phyloP scores from a whole-genome alignment of 805 yeast genomes.

The Limtongia smithiae region DNA sequence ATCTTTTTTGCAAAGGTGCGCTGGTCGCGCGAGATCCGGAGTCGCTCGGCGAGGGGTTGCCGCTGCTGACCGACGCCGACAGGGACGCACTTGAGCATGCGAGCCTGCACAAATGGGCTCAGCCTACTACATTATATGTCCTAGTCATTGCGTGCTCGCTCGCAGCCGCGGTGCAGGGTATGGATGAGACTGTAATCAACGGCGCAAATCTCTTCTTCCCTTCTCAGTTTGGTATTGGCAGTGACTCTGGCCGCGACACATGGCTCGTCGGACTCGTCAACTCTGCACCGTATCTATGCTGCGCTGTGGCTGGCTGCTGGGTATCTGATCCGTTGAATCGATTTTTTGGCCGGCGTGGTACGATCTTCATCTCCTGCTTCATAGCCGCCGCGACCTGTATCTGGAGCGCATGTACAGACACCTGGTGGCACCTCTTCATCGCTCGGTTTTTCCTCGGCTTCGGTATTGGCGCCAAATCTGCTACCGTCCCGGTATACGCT shows the following conservation, averaged over 20 bases:
- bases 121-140: constrained; percentile 42
- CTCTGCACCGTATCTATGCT: constrained; percentile 63
- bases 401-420: constrained; percentile 61
- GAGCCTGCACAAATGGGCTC: constrained; percentile 47
- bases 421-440: constrained; percentile 58
- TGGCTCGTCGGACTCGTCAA: constrained; percentile 59
- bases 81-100: constrained; percentile 43
- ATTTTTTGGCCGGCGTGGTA: constrained; percentile 55
- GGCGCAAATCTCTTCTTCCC: constrained; percentile 62
- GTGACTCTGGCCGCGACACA: constrained; percentile 34
- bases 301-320: constrained; percentile 56
- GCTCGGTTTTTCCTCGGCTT: constrained; percentile 59
- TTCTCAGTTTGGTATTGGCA: constrained; percentile 44
- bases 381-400: constrained; percentile 58
- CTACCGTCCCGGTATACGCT: constrained; percentile 64
- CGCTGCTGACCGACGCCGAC: constrained; percentile 40
- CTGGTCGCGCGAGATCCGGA: constrained; percentile 52
- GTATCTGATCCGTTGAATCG: constrained; percentile 52
- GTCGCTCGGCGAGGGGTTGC: constrained; percentile 41
- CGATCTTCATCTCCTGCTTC: constrained; percentile 55
- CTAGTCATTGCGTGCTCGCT: constrained; percentile 59
- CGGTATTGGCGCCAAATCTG: constrained; percentile 64
- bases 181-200: constrained; percentile 69
- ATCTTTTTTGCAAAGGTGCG: constrained; percentile 46
- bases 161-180: constrained; percentile 69